Evolutionary conservation across 208 protist genomes (phyloP), one percentile per base, ranked within the genome.

Genomic region (Trypanosomatidae sp.): DNA sequence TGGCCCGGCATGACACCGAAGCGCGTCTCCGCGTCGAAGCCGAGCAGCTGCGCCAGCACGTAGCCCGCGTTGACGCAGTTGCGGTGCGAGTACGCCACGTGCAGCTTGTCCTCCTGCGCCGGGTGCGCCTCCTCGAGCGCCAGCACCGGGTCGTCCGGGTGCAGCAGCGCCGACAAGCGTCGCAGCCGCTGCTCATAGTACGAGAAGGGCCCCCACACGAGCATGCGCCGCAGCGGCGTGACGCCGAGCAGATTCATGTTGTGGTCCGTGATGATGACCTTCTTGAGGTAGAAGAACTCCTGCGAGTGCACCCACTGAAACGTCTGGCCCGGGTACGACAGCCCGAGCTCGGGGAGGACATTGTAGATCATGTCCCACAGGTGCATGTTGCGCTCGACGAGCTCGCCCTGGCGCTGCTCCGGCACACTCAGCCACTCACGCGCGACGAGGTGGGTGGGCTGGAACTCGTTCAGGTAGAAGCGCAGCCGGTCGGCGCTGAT

Each of bases 341-440:
- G 75, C 10, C 81, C 85, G n/a, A 94, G 67, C 65, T 94, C 80
- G 1, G 85, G 85, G 48, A 94, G 86, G 23, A 94, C 85, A 48
- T 88, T 90, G 73, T 91, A 91, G 51, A 94, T 89, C 32, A 73
- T 79, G 55, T 94, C 85, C 78, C 81, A 94, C 42, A 94, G 85
- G 58, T 89, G 80, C 85, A 89, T 93, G 53, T 91, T 94, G 45
- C 79, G 81, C 71, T 94, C 78, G 33, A 92, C 71, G 16, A 88
- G 57, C 66, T 82, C 65, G 22, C 78, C 78, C 48, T 90, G 67
- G 66, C 85, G 86, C 43, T 67, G 42, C 64, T 90, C 78, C 20
- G 80, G 72, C 45, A 94, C 80, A 46, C 73, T 81, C 39, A 94
- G 88, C 78, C 81, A 91, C 61, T 90, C 81, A 15, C 79, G 77